phyloP scores from a whole-genome alignment of 305 asterid genomes.

The Caryopteris hybrid region DNA sequence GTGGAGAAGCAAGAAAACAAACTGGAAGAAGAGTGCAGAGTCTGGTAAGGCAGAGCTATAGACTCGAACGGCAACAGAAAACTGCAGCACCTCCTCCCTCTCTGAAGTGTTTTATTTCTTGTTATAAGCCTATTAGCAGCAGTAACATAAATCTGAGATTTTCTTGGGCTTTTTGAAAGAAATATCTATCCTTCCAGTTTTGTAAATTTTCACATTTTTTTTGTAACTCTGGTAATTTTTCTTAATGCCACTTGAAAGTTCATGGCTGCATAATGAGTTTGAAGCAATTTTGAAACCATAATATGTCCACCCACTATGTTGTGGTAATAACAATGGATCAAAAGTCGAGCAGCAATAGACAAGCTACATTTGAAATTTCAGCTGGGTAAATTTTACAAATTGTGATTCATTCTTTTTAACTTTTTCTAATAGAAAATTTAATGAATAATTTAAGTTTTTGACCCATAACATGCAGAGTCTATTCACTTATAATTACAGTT shows the following conservation, averaged over 20 bases:
- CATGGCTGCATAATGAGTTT: neutral
- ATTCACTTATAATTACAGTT: no score
- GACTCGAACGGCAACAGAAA: conserved; percentile 1
- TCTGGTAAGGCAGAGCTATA: conserved; percentile 60
- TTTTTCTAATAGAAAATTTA: no score
- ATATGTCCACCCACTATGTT: neutral
- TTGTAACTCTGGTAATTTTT: no score
- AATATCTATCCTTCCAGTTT: neutral
- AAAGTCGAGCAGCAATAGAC: no score
- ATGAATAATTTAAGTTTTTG: no score
- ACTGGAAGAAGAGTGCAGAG: conserved; percentile 35
- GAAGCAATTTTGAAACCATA: neutral
- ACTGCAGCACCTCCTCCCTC: neutral
- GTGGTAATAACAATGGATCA: no score
- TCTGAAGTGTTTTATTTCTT: neutral
- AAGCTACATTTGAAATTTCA: no score
- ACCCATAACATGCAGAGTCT: no score
- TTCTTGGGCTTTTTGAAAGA: no score
- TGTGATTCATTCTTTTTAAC: no score
- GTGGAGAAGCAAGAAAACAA: conserved; percentile 57
- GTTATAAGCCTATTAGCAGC: no score
- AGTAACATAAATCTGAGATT: neutral
- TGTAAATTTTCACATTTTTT: neutral
- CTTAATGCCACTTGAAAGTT: neutral
- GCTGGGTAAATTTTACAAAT: no score